phyloP scores from a whole-genome alignment of 164 flowering plant species.

The Chimonanthus praecox region DNA sequence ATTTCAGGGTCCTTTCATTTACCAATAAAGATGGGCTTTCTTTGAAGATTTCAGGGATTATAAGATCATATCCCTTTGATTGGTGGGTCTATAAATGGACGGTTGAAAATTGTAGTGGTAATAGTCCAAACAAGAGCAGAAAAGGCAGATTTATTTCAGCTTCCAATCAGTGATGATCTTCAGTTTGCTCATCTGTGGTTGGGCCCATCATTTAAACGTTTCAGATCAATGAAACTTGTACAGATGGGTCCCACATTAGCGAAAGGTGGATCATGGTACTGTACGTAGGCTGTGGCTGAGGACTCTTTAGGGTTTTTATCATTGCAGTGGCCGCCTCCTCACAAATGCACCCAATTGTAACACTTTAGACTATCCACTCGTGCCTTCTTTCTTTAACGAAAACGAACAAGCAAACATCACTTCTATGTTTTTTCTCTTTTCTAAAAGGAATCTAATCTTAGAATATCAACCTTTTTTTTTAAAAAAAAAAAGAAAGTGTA shows the following conservation, averaged over 20 bases:
- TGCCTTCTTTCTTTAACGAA: background rate
- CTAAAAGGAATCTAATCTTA: background rate
- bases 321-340: slow-evolving; percentile 34
- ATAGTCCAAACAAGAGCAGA: background rate
- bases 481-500: background rate
- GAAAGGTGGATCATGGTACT: background rate
- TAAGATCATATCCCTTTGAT: background rate
- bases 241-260: background rate
- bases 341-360: slow-evolving; percentile 37
- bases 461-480: too few species aligned
- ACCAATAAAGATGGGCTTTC: too few species aligned
- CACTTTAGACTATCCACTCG: slow-evolving; percentile 28
- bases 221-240: background rate
- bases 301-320: background rate
- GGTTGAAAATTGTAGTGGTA: background rate
- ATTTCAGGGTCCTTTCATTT: too few species aligned
- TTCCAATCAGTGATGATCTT: background rate
- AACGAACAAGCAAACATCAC: slow-evolving; percentile 17
- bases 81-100: background rate
- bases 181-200: background rate
- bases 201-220: background rate
- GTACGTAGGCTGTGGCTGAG: background rate
- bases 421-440: slow-evolving; percentile 6
- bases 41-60: background rate
- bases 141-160: background rate